Base-by-base conservation (phyloP, 306 rosid species). In the Hippophae rhamnoides region DNA sequence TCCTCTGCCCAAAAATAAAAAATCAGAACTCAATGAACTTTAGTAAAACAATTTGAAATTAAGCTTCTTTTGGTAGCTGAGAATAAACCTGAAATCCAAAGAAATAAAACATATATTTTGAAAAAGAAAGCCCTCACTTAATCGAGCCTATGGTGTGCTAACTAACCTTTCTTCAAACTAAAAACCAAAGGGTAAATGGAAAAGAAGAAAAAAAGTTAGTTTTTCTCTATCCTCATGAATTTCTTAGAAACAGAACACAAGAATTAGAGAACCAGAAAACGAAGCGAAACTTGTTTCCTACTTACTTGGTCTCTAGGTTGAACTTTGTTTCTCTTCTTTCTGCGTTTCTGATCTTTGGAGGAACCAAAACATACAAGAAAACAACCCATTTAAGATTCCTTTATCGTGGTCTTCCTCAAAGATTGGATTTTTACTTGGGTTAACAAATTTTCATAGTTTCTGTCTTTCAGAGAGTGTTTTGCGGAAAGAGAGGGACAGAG, bases 361-460 rank as follows among this genome's bases (percentile, higher is more conserved):
- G 86, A 82, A 80, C 94, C 84, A 82, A 89, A 86, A 67, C 95
- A 89, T 13, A 67, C 83, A 65, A 82, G 82, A 69, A 86, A 82
- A 62, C 97, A 86, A 78, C 89, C 89, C 95, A 86, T 89, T 41
- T 58, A 14, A 52, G 64, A 63, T 59, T 40, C 46, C 63, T 57
- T 78, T 14, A 52, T 68, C 56, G 67, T 50, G 41, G 43, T 58
- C 52, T 41, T 31, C 55, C 53, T 40, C 58, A 51, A 71, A 56
- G 72, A 74, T 47, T 57, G 43, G 9, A 38, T 70, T 60, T 57
- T 63, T 57, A 48, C 43, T 13, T 31, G 69, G 64, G 62, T 42
- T 45, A 52, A 47, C 41, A 60, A 65, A 71, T 68, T 71, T 52
- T 57, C 81, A 79, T 49, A 10, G 55, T 57, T 65, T 31, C 38